phyloP scores from a whole-genome alignment of 441 rosid species.

The Corymbia citriodora region DNA sequence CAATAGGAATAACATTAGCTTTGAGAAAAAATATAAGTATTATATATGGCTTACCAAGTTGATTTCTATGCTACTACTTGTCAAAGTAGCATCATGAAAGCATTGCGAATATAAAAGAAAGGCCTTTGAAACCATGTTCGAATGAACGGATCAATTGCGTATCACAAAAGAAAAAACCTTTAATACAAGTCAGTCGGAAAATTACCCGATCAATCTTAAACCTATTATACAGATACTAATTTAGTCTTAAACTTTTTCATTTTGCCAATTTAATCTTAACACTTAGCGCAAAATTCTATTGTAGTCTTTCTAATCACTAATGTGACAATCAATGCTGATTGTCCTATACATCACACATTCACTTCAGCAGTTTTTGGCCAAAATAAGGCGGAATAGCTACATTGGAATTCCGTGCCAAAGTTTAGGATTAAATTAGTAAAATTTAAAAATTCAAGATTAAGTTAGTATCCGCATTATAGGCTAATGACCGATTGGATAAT shows the following conservation, averaged over 20 bases:
- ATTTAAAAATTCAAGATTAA: background rate
- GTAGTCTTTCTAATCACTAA: background rate
- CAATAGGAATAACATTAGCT: background rate
- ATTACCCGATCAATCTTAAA: background rate
- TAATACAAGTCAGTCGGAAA: background rate
- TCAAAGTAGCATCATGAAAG: background rate
- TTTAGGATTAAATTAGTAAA: background rate
- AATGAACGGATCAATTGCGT: background rate
- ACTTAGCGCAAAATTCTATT: rapidly evolving
- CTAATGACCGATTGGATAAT: background rate
- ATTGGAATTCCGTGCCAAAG: background rate
- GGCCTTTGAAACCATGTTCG: background rate
- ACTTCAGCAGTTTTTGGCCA: rapidly evolving
- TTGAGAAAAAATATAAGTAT: background rate
- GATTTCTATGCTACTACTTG: background rate
- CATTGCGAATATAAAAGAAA: background rate
- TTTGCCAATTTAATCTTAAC: background rate
- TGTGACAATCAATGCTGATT: rapidly evolving
- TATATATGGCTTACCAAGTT: background rate
- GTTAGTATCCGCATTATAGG: background rate
- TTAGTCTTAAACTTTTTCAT: rapidly evolving
- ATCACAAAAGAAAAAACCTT: background rate
- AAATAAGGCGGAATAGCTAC: rapidly evolving
- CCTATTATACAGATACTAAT: background rate
- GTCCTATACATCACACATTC: background rate